A percentile compares a stretch with the other conserved stretches of the same genome.
Conservation (phyloP, 1,284 basidiomycete genomes). For the Coniophora puteana region DNA sequence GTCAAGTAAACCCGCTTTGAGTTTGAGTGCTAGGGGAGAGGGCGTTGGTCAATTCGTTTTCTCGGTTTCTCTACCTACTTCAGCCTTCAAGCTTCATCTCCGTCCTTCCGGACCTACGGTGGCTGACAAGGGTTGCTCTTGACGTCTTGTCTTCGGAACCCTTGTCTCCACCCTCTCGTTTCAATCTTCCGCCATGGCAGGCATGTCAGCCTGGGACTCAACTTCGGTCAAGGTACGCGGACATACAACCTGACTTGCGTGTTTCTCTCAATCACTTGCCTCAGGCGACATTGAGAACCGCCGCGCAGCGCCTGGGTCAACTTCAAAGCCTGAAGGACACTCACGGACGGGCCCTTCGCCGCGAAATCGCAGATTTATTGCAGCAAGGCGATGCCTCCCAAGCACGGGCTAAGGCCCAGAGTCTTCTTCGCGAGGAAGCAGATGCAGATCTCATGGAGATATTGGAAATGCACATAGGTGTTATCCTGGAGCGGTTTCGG, state of each 20-base stretch:
- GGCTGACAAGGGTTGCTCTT: too few species aligned
- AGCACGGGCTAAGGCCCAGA: conserved; percentile 67
- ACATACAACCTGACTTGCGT: neutral
- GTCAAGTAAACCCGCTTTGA: too few species aligned
- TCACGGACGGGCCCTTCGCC: conserved; percentile 52
- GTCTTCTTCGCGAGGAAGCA: conserved; percentile 59
- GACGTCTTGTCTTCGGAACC: too few species aligned
- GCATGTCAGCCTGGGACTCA: conserved; percentile 38
- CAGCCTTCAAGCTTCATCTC: too few species aligned
- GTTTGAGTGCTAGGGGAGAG: too few species aligned
- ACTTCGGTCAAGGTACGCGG: conserved; percentile 44
- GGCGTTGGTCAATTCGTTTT: too few species aligned
- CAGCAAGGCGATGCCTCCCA: conserved; percentile 54
- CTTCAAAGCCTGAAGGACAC: conserved; percentile 67
- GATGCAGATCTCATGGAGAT: conserved; percentile 58
- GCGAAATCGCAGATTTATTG: conserved; percentile 64
- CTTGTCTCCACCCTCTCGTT: too few species aligned
- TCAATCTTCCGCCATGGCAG: conserved; percentile 6
- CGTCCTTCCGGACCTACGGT: too few species aligned
- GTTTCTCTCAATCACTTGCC: conserved; percentile 1
- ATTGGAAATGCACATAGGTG: conserved; percentile 62
- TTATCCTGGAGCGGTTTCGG: conserved; percentile 51
- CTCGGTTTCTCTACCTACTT: too few species aligned
- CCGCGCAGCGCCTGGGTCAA: conserved; percentile 64
- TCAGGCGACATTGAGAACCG: conserved; percentile 59